Conservation (phyloP, 2,329 filamentous ascomycete genomes). For the Pezicula radicicola region DNA sequence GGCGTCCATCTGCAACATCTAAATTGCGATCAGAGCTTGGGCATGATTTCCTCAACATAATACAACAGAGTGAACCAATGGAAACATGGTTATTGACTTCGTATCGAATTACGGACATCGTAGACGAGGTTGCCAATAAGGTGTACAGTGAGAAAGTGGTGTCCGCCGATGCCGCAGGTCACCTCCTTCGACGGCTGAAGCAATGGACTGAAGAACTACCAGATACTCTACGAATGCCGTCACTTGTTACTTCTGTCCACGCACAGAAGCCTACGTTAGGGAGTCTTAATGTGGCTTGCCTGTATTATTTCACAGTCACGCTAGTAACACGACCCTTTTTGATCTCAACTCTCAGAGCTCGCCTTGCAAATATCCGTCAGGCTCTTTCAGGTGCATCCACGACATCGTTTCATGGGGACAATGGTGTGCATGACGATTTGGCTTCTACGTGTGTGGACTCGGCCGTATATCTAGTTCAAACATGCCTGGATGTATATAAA, state of each 20-base stretch:
- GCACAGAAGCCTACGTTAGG: not conserved
- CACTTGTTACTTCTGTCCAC: not conserved
- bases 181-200: not conserved
- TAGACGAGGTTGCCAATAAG: not conserved
- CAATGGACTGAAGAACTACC: constrained; percentile 22
- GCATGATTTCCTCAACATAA: not conserved
- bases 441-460: constrained; percentile 2
- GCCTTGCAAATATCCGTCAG: not conserved
- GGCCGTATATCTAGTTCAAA: constrained; percentile 4
- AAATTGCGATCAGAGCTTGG: not conserved
- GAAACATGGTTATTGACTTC: not conserved
- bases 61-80: not conserved
- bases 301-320: constrained; percentile 5
- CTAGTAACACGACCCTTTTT: constrained; percentile 4
- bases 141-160: constrained; percentile 5
- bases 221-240: constrained; percentile 10
- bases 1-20: constrained; percentile 26
- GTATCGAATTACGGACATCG: not conserved
- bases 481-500: not conserved
- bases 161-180: not conserved
- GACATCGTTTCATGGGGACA: constrained; percentile 12
- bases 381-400: constrained; percentile 20
- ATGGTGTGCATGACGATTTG: not conserved
- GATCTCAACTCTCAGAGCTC: not conserved
- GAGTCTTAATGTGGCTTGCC: constrained; percentile 3